Evolutionary conservation across 495 filamentous ascomycete genomes (phyloP), one percentile per base, ranked within the genome.

Genomic region (Xeromyces bisporus): DNA sequence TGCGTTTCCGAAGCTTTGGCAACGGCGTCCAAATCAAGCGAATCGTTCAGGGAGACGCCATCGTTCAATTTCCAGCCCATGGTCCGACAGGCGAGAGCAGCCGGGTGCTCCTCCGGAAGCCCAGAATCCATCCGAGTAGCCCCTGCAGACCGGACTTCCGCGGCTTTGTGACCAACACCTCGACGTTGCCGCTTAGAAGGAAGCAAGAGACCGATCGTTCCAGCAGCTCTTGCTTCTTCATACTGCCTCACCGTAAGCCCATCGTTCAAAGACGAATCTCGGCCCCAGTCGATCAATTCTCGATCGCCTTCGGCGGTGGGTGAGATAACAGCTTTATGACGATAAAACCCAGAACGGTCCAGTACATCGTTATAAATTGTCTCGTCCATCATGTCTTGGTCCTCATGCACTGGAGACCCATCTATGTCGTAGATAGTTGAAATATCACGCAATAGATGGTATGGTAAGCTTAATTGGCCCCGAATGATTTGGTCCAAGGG

Each of bases 291-390:
- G 28, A 97, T 83, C 43, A 92, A 54, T 31, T 79, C 78, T 36
- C 71, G 73, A 44, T 93, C 80, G 12, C 87, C 89, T 53, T 92
- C 78, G 5, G 84, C 73, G 18, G 80, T 77, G 35, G 74, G 69
- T 6, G 64, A 62, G 5, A 74, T 58, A 13, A 70, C 58, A 10
- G 68, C 58, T 48, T 80, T 79, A 42, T 81, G 79, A 36, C 92
- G 84, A 48, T 85, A 96, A 24, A 74, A 69, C 39, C 84, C 87
- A 15, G 86, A 81, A 26, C 87, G 71, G 39, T 96, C 89, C 7
- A 94, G 68, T 13, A 91, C 75, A 49, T 96, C 83, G 38, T 93
- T 93, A 60, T 85, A 94, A 0, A 99, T 67, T 28, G 76, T 80
- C 45, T 94, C 82, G 14, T 83, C 81, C 47, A 81, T 70, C 26